A percentile compares a stretch with the other conserved stretches of the same genome.
These are phyloP conservation scores for Ascocoryne sarcoides DNA, from an alignment of 2,329 filamentous ascomycete genomes.

Conservation along the genomic window DNA sequence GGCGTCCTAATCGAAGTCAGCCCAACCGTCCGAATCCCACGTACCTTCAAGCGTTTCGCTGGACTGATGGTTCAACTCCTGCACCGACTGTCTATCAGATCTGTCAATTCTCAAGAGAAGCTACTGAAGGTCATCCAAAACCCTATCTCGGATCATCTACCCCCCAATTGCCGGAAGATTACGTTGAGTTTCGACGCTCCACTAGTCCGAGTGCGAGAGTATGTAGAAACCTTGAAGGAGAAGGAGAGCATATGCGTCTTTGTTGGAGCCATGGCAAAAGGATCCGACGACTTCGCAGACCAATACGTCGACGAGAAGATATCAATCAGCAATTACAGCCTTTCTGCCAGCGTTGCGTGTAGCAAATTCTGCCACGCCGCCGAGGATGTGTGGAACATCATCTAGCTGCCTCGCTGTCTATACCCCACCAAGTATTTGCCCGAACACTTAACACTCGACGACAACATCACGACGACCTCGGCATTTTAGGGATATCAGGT, in stretches of 20 bases:
- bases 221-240: slow-evolving; percentile 67
- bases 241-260: slow-evolving; percentile 97
- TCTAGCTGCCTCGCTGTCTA: slow-evolving; percentile 44
- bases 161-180: slow-evolving; percentile 94
- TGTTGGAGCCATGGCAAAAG: slow-evolving; percentile 97
- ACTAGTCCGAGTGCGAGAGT: slow-evolving; percentile 80
- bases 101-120: slow-evolving; percentile 95
- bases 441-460: slow-evolving; percentile 14
- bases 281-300: slow-evolving; percentile 90
- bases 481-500: neutral
- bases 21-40: slow-evolving; percentile 92
- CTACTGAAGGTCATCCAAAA: slow-evolving; percentile 96
- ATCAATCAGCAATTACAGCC: slow-evolving; percentile 94
- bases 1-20: slow-evolving; percentile 96
- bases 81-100: slow-evolving; percentile 90
- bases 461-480: slow-evolving; percentile 6
- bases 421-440: slow-evolving; percentile 9
- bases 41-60: slow-evolving; percentile 98
- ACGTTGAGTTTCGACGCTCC: slow-evolving; percentile 91
- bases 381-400: slow-evolving; percentile 90
- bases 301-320: slow-evolving; percentile 93
- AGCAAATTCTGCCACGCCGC: slow-evolving; percentile 99
- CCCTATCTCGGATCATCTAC: slow-evolving; percentile 92
- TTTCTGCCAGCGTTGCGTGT: slow-evolving; percentile 95
- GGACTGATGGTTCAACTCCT: slow-evolving; percentile 97